Evolutionary conservation across 2,329 filamentous ascomycete species (phyloP).

Genomic region (Sclerotinia trifoliorum): DNA sequence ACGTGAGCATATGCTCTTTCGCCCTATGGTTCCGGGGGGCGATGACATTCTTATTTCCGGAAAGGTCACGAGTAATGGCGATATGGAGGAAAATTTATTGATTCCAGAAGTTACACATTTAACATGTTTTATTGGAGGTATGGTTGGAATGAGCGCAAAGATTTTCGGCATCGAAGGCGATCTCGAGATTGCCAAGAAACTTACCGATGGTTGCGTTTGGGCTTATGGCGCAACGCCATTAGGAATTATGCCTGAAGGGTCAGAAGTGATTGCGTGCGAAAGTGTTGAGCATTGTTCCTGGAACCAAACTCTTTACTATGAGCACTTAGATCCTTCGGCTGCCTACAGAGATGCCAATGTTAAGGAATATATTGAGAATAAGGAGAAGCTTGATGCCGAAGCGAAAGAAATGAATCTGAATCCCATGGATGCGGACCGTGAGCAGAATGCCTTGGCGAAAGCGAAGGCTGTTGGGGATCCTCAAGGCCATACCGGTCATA

Average conservation of each 20-base stretch:
- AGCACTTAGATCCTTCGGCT: slow-evolving; percentile 42
- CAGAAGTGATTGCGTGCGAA: slow-evolving; percentile 50
- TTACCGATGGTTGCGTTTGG: slow-evolving; percentile 70
- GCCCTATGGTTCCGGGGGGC: slow-evolving; percentile 67
- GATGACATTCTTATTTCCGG: slow-evolving; percentile 74
- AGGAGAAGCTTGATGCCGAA: slow-evolving; percentile 42
- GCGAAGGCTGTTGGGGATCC: slow-evolving; percentile 4
- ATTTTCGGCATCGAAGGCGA: slow-evolving; percentile 59
- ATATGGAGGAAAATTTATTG: slow-evolving; percentile 45
- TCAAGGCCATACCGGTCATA: slow-evolving; percentile 1
- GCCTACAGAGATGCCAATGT: slow-evolving; percentile 47
- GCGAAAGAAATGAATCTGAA: slow-evolving; percentile 23
- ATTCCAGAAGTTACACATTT: slow-evolving; percentile 50
- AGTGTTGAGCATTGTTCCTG: slow-evolving; percentile 35
- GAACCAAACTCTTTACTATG: slow-evolving; percentile 37
- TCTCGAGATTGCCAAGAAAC: slow-evolving; percentile 60
- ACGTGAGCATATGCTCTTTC: slow-evolving; percentile 72
- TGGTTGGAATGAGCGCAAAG: slow-evolving; percentile 65
- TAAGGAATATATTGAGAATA: slow-evolving; percentile 44
- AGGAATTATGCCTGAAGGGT: slow-evolving; percentile 65
- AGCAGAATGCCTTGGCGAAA: slow-evolving; percentile 13
- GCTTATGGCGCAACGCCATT: slow-evolving; percentile 59
- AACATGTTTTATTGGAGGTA: slow-evolving; percentile 68
- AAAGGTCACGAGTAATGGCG: slow-evolving; percentile 51
- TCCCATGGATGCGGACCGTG: slow-evolving; percentile 4